Evolutionary conservation across 1,139 yeast genomes (phyloP), one percentile per base, ranked within the genome.

Genomic region (Taiozyma sp.): DNA sequence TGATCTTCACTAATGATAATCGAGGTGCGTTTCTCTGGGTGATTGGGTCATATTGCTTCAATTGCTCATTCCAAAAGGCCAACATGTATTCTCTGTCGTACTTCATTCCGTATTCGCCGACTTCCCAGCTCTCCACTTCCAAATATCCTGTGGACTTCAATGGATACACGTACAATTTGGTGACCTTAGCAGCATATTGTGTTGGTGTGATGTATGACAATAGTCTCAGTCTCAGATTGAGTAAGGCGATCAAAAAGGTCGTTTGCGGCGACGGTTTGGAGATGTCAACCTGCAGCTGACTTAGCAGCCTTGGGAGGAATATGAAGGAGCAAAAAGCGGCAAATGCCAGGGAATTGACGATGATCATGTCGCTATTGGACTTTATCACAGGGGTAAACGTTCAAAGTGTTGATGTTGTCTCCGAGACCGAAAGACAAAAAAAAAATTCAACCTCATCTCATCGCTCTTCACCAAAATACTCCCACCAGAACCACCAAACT

Each of bases 21-120:
- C 65, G 57, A 2, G 76, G 70, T 6, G 61, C 57, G 24, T 67
- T 66, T 44, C 74, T 64, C 56, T 70, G 68, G 0, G 76, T 70
- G 22, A 73, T 43, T 4, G 70, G 62, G 30, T 59, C 58, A 55
- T 67, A 72, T 4, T 48, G 43, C 8, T 56, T 52, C 19, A 48
- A 45, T 34, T 65, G 61, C 3, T 65, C 64, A 44, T 64, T 59
- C 52, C 57, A 63, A 8, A 23, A 51, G 1, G 71, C 71, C 32
- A 75, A 56, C 69, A 72, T 69, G 55, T 64, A 74, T 54, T 68
- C 68, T 22, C 80, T 64, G 55, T 76, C 80, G 49, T 71, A 61
- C 57, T 67, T 69, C 51, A 75, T 65, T 1, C 80, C 80, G 54
- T 63, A 58, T 47, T 63, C 64, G 51, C 67, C 70, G 28, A 75